Evolutionary conservation across 345 rosid species (phyloP).

Genomic region (Sapria himalayana): DNA sequence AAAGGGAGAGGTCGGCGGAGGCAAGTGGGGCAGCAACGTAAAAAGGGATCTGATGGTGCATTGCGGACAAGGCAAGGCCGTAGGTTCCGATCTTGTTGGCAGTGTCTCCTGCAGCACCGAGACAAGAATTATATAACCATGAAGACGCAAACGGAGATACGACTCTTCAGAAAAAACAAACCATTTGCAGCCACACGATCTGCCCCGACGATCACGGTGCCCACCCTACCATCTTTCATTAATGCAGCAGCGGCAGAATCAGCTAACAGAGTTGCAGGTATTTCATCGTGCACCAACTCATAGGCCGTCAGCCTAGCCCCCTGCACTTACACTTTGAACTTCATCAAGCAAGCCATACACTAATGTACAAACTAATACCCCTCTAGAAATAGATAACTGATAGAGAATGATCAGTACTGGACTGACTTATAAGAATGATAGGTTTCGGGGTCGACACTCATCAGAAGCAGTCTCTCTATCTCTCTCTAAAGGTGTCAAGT

Average conservation of each 20-base stretch:
- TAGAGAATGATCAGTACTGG: too few species aligned
- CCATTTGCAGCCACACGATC: constrained; percentile 93
- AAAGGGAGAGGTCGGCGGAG: constrained; percentile 60
- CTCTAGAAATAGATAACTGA: too few species aligned
- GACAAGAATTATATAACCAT: background rate
- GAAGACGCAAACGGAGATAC: constrained; percentile 2
- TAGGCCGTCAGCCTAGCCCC: constrained; percentile 94
- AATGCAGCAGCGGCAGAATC: constrained; percentile 91
- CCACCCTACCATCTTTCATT: constrained; percentile 58
- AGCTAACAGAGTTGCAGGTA: constrained; percentile 76
- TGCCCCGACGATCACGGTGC: constrained; percentile 79
- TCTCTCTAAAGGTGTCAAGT: too few species aligned
- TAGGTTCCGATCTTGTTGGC: constrained; percentile 97
- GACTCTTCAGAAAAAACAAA: too few species aligned
- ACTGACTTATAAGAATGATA: too few species aligned
- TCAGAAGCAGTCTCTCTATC: too few species aligned
- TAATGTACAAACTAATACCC: too few species aligned
- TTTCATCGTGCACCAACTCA: constrained; percentile 76
- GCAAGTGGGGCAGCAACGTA: constrained; percentile 86
- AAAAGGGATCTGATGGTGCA: constrained; percentile 47
- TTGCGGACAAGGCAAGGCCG: constrained; percentile 73
- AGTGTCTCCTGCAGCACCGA: constrained; percentile 46
- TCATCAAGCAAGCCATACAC: background rate
- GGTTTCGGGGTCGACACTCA: too few species aligned
- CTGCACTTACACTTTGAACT: constrained; percentile 14